phyloP scores from a whole-genome alignment of 2,329 filamentous ascomycete species.

The Colletotrichum acutatum region DNA sequence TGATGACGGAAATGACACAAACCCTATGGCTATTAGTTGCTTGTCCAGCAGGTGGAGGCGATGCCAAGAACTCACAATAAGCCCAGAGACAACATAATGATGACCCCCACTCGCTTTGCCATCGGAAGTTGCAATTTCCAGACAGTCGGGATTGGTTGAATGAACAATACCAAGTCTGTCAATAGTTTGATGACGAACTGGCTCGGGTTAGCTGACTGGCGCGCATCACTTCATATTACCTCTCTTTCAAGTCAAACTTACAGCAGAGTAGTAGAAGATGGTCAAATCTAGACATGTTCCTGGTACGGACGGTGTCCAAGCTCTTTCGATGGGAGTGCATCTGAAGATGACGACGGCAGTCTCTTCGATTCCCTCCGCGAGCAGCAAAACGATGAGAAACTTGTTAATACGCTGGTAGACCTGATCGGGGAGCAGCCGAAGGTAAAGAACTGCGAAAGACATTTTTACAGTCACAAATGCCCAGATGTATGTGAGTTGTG shows the following conservation, averaged over 20 bases:
- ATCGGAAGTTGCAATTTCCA: conserved; percentile 47
- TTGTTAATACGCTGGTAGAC: conserved; percentile 31
- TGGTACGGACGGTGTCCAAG: conserved; percentile 30
- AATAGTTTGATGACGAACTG: conserved; percentile 48
- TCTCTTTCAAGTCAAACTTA: neutral
- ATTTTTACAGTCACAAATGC: conserved; percentile 36
- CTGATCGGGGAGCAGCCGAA: conserved; percentile 34
- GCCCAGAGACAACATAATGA: conserved; percentile 43
- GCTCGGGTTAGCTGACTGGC: neutral
- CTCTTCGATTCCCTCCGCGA: conserved; percentile 34
- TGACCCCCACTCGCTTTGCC: conserved; percentile 42
- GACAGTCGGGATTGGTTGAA: conserved; percentile 51
- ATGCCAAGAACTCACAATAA: conserved; percentile 37
- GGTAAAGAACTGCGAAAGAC: conserved; percentile 34
- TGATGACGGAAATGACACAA: conserved; percentile 42
- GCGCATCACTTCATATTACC: neutral
- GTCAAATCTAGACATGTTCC: conserved; percentile 44
- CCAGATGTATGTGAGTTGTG: conserved; percentile 36
- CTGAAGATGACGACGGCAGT: conserved; percentile 35
- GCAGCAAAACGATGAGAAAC: conserved; percentile 27
- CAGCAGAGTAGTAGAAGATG: conserved; percentile 33
- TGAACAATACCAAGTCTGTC: conserved; percentile 49
- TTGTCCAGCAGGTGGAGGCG: neutral
- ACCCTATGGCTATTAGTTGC: conserved; percentile 33
- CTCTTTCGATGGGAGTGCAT: conserved; percentile 33